Evolutionary conservation across 179 eudicot genomes (phyloP), one percentile per base, ranked within the genome.

Genomic region (Silene noctiflora): DNA sequence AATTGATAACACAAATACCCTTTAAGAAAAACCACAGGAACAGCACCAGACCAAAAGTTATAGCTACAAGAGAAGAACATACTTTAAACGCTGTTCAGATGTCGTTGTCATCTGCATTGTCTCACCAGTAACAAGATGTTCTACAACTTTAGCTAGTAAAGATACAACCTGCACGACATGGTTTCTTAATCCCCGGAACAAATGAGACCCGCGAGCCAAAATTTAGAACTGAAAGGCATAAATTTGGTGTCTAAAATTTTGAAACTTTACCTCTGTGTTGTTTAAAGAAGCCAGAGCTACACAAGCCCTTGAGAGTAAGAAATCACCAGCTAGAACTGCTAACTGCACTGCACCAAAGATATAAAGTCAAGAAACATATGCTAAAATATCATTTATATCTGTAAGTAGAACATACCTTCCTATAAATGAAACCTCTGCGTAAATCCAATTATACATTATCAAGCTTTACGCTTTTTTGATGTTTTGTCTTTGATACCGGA

Each of bases 81-180:
- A 93, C 99, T 92, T 89, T 80, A 91, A 82, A 70, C 96, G 93
- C 80, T 93, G 89, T 67, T 91, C 99, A 68, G 91, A 85, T 76
- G 96, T 79, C 20, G 92, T 80, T 10, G 91, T 89, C 97, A 95
- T 93, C 83, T 95, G 99, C 99, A 95, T 95, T 75, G 97, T 95
- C 83, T 95, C 99, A 25, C 99, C 99, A 25, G 93, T 93, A 78
- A 95, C 99, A 78, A 95, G 97, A 89, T 95, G 91, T 79, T 91
- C 96, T 60, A 95, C 96, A 56, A 88, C 97, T 74, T 83, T 86
- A 39, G 99, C 99, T 72, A 95, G 72, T 76, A 95, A 86, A 10
- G 97, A 84, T 42, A 95, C 99, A 83, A 93, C 99, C 97, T 95
- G 83, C 78, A 86, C 9, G 72, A 25, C 3, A 39, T 62, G 48